These are phyloP conservation scores for Neonothopanus nambi DNA, from an alignment of 1,284 basidiomycete genomes.

Conservation along the genomic window DNA sequence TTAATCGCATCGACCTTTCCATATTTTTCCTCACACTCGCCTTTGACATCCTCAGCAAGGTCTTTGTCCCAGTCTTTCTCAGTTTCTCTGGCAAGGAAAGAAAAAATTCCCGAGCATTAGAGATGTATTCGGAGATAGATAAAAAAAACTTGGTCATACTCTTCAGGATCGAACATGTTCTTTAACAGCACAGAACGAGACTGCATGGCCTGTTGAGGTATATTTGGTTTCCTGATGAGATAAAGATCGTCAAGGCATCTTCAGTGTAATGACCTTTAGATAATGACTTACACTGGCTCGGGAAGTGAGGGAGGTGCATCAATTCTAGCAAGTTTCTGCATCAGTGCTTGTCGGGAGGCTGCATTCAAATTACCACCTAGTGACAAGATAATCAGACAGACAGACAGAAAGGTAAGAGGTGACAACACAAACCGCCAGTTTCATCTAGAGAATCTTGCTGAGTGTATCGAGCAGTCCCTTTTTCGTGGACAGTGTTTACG, in stretches of 20 bases:
- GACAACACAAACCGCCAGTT: slow-evolving; percentile 62
- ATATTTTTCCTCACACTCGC: slow-evolving; percentile 91
- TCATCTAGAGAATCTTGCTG: slow-evolving; percentile 82
- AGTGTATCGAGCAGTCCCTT: slow-evolving; percentile 73
- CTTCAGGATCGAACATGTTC: slow-evolving; percentile 97
- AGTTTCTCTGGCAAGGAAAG: slow-evolving; percentile 68
- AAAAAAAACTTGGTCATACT: slow-evolving; percentile 53
- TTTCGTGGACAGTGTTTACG: slow-evolving; percentile 90
- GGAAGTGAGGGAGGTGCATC: slow-evolving; percentile 61
- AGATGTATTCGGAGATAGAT: slow-evolving; percentile 9
- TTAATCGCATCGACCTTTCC: slow-evolving; percentile 87
- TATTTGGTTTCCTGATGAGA: slow-evolving; percentile 51
- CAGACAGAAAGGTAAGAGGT: neutral
- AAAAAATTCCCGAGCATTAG: too few relatives aligned
- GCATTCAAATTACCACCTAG: slow-evolving; percentile 91
- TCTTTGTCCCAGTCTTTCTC: slow-evolving; percentile 97
- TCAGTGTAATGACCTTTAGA: neutral
- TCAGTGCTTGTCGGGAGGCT: slow-evolving; percentile 94
- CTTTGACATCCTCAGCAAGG: slow-evolving; percentile 93
- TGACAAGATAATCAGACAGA: slow-evolving; percentile 11
- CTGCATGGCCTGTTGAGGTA: slow-evolving; percentile 71
- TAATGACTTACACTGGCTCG: slow-evolving; percentile 56
- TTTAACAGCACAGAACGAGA: slow-evolving; percentile 85
- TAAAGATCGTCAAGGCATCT: neutral
- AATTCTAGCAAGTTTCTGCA: slow-evolving; percentile 97